Conservation (phyloP, 108 stramenopile species). For the Seminavis robusta region DNA sequence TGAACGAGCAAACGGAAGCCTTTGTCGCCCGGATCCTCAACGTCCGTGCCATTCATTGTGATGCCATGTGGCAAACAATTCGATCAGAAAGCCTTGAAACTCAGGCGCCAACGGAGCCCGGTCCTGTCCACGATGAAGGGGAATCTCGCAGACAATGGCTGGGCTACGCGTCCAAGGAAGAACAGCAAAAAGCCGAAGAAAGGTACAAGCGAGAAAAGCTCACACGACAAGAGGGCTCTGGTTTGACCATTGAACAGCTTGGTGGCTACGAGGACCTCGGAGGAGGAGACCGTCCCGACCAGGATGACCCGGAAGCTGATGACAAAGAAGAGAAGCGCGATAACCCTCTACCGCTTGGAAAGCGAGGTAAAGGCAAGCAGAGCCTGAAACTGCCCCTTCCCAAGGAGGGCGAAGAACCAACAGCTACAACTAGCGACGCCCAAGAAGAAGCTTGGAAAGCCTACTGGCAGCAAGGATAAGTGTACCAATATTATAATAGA, state of each 20-base stretch:
- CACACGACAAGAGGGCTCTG: neutral
- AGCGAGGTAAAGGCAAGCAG: too few species aligned
- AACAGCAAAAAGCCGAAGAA: conserved; percentile 38
- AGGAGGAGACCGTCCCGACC: too few species aligned
- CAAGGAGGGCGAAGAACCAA: too few species aligned
- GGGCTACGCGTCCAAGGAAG: conserved; percentile 60
- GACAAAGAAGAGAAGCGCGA: too few species aligned
- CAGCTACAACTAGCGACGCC: too few species aligned
- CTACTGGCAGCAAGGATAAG: too few species aligned
- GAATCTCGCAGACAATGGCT: conserved; percentile 68
- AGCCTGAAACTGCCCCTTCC: too few species aligned
- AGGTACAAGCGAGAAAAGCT: conserved; percentile 27
- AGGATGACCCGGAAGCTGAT: too few species aligned
- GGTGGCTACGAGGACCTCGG: too few species aligned
- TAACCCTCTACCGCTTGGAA: too few species aligned
- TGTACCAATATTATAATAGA: too few species aligned
- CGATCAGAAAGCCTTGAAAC: conserved; percentile 76
- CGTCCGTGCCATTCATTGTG: conserved; percentile 66
- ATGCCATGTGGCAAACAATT: conserved; percentile 71
- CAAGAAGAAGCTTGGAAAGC: too few species aligned
- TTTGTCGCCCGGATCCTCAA: conserved; percentile 59
- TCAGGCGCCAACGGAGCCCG: conserved; percentile 1
- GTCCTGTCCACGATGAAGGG: conserved; percentile 31
- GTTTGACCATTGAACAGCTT: conserved; percentile 20
- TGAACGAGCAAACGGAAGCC: conserved; percentile 36